Evolutionary conservation across 1,139 yeast genomes (phyloP), one percentile per base, ranked within the genome.

Genomic region (Blastobotrys petasosporus): DNA sequence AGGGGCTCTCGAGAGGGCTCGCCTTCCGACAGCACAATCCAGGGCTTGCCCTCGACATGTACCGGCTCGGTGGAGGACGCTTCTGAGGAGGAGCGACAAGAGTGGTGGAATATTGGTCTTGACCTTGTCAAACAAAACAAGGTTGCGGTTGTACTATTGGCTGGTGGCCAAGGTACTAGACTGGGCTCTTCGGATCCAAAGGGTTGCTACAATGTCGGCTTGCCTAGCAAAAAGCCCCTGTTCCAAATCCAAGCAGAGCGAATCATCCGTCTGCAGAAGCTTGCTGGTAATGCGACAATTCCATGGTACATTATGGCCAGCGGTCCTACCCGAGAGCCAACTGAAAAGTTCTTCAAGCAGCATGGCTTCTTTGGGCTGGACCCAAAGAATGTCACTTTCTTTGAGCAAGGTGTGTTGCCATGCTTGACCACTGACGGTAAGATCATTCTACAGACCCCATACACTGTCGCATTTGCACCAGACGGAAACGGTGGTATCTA

Each of bases 401-500:
- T 94, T 65, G 84, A 90, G 68, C 99, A 94, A 66, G 98, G 98
- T 12, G 86, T 94, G 2, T 72, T 94, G 52, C 99, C 99, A 13
- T 94, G 97, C 54, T 80, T 94, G 57, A 77, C 79, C 57, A 60
- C 70, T 43, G 77, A 77, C 31, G 98, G 97, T 32, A 77, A 82
- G 61, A 77, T 94, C 56, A 73, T 90, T 49, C 59, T 88, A 58
- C 79, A 79, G 51, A 63, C 77, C 6, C 69, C 75, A 43, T 61
- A 68, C 40, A 67, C 73, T 40, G 75, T 86, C 40, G 82, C 90
- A 32, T 85, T 85, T 58, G 86, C 97, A 10, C 98, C 99, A 2
- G 97, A 94, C 65, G 99, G 99, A 2, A 94, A 94, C 63, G 99
- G 99, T 48, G 99, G 99, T 1, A 72, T 94, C 48, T 94, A 94